Evolutionary conservation across 345 rosid species (phyloP).

Genomic region (Heritiera fomes): DNA sequence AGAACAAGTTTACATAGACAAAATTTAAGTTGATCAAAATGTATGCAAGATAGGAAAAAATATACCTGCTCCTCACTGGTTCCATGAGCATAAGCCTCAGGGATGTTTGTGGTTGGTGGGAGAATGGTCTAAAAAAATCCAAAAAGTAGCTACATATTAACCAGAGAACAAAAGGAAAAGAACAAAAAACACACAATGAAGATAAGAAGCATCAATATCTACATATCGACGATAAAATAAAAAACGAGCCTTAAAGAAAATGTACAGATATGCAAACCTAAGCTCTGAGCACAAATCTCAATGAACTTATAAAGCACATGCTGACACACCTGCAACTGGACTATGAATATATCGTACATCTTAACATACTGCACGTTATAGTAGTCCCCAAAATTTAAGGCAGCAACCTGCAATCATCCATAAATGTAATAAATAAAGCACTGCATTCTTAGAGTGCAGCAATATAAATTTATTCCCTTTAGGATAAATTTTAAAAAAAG

Average conservation of each 20-base stretch:
- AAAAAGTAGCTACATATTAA: slow-evolving; percentile 14
- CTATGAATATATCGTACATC: slow-evolving; percentile 78
- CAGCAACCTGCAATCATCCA: slow-evolving; percentile 69
- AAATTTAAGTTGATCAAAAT: slow-evolving; percentile 12
- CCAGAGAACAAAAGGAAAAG: background rate
- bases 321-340: slow-evolving; percentile 73
- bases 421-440: background rate
- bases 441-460: background rate
- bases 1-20: background rate
- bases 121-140: slow-evolving; percentile 59
- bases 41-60: slow-evolving; percentile 14
- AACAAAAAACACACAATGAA: background rate
- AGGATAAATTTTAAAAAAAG: background rate
- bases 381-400: slow-evolving; percentile 87
- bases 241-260: background rate
- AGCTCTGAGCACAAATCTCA: background rate
- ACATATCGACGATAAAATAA: background rate
- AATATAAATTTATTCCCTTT: slow-evolving; percentile 11
- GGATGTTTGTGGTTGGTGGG: slow-evolving; percentile 74
- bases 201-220: background rate
- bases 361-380: slow-evolving; percentile 77
- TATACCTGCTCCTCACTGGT: slow-evolving; percentile 86
- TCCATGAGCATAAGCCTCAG: slow-evolving; percentile 91
- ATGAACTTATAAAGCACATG: background rate
- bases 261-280: background rate